Percentiles rank a stretch among this genome's conserved stretches.
These are phyloP conservation scores for Sporisorium exsertum DNA, from an alignment of 1,284 basidiomycete genomes.

Conservation along the genomic window DNA sequence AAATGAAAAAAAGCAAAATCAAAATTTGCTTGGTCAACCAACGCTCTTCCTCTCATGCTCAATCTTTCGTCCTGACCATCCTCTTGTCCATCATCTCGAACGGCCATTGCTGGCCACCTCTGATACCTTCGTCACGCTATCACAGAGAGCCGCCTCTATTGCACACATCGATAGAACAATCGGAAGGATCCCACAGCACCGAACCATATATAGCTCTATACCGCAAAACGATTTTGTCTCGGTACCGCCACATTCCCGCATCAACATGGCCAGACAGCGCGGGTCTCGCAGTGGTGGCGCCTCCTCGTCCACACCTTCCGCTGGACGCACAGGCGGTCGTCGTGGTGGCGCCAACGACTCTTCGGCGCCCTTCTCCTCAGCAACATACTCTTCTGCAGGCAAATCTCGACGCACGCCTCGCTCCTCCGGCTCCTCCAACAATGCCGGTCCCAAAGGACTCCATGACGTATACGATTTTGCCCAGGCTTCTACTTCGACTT, in stretches of 20 bases:
- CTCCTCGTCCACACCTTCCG: conserved; percentile 1
- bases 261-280: conserved; percentile 20
- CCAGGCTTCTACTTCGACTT: conserved; percentile 33
- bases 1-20: not conserved
- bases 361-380: conserved; percentile 29
- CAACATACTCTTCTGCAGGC: conserved; percentile 18
- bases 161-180: too few relatives aligned
- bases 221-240: too few relatives aligned
- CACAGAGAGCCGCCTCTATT: not conserved
- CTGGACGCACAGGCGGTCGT: conserved; percentile 18
- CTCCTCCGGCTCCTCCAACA: not conserved
- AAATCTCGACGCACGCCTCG: conserved; percentile 20
- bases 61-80: not conserved
- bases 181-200: not conserved
- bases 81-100: not conserved
- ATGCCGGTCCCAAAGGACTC: conserved; percentile 10
- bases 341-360: conserved; percentile 7
- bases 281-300: conserved; percentile 4
- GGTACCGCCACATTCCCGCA: not conserved
- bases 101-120: not conserved
- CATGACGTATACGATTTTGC: conserved; percentile 38
- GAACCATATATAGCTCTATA: too few relatives aligned
- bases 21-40: conserved; percentile 9
- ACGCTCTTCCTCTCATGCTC: not conserved
- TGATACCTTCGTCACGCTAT: not conserved